Conservation (phyloP, 495 filamentous ascomycete species). For the Hamigera avellanea region DNA sequence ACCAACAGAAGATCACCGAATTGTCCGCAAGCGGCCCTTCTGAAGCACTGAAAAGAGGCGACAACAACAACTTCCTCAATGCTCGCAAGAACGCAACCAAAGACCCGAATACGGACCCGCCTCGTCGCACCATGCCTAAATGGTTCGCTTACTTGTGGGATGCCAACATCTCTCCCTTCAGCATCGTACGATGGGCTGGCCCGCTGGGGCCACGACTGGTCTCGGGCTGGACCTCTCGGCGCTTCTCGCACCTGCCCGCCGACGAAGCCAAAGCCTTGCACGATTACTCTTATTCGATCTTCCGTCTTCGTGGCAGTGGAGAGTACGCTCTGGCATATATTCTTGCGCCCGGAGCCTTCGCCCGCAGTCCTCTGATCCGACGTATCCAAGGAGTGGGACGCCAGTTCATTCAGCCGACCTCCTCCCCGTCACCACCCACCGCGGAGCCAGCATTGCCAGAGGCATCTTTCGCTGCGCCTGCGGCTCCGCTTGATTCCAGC, state of each 20-base stretch:
- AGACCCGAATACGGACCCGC: slow-evolving; percentile 12
- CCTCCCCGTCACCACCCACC: slow-evolving; percentile 9
- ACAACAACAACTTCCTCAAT: slow-evolving; percentile 50
- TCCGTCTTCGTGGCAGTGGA: slow-evolving; percentile 81
- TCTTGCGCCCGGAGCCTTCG: slow-evolving; percentile 86
- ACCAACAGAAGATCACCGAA: slow-evolving; percentile 45
- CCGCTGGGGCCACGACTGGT: slow-evolving; percentile 85
- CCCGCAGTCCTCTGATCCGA: slow-evolving; percentile 75
- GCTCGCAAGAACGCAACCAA: slow-evolving; percentile 23
- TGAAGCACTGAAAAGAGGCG: slow-evolving; percentile 25
- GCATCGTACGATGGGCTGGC: slow-evolving; percentile 77
- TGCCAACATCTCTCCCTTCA: slow-evolving; percentile 92
- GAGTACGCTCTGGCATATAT: slow-evolving; percentile 92
- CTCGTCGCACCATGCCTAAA: slow-evolving; percentile 58
- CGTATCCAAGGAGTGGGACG: slow-evolving; percentile 79
- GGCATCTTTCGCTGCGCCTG: slow-evolving; percentile 2
- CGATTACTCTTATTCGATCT: slow-evolving; percentile 88
- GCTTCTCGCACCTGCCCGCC: slow-evolving; percentile 76
- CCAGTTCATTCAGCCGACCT: slow-evolving; percentile 33
- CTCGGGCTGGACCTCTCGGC: slow-evolving; percentile 86
- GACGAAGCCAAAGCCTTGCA: slow-evolving; percentile 80
- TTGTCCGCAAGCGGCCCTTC: slow-evolving; percentile 5
- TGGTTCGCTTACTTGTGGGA: slow-evolving; percentile 95
- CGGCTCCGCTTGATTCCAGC: not conserved
- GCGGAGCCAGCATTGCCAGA: slow-evolving; percentile 5